A percentile compares a stretch with the other conserved stretches of the same genome.
These are phyloP conservation scores for Carex arenaria DNA, from an alignment of 202 grass and related monocot genomes.

Conservation along the genomic window DNA sequence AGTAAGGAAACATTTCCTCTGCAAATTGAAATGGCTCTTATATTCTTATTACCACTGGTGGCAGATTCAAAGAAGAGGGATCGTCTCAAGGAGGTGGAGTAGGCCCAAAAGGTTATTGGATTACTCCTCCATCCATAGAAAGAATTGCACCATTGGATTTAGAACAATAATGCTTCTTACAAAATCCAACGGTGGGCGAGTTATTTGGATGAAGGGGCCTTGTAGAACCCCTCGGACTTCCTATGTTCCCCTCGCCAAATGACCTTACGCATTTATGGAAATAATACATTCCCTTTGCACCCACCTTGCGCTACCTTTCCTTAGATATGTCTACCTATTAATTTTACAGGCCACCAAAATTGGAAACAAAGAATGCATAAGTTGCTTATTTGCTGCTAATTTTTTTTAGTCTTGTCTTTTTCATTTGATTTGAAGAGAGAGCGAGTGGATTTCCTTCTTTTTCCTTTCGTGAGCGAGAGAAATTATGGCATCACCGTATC, in stretches of 20 bases:
- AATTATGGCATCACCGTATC: constrained; percentile 9
- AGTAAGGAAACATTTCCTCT: neutral
- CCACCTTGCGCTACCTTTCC: constrained; percentile 2
- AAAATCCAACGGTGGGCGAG: constrained; percentile 1
- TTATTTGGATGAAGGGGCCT: constrained; percentile 8
- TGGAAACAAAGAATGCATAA: neutral
- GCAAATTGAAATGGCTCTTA: neutral
- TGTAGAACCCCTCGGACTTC: neutral
- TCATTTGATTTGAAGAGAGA: neutral
- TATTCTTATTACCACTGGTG: constrained; percentile 3
- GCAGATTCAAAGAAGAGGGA: neutral
- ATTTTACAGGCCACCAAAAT: neutral
- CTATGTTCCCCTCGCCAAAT: neutral
- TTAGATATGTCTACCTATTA: neutral
- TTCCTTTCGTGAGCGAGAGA: neutral
- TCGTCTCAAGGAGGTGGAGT: neutral
- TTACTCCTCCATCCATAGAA: neutral
- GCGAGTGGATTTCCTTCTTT: neutral
- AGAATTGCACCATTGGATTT: neutral
- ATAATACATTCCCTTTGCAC: neutral
- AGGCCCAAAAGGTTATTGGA: neutral
- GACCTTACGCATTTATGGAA: neutral
- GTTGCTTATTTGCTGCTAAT: neutral
- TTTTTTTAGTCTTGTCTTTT: neutral
- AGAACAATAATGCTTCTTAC: neutral